Conservation (phyloP, 257 asterid species). For the Nicotiana otophora region DNA sequence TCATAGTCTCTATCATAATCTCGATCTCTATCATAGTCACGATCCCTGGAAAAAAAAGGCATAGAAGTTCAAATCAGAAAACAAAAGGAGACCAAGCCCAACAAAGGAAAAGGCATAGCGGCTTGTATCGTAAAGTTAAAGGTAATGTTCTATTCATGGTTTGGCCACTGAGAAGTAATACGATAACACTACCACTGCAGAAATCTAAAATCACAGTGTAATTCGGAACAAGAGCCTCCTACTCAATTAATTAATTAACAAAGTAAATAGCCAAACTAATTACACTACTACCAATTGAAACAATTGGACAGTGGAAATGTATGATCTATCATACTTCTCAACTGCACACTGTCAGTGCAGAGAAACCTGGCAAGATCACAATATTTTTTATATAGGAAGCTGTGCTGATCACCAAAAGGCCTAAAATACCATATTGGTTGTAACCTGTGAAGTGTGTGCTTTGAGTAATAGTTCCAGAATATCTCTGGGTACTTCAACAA, state of each 20-base stretch:
- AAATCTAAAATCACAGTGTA: background rate
- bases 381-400: constrained; percentile 61
- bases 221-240: background rate
- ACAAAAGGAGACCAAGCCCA: background rate
- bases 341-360: constrained; percentile 99
- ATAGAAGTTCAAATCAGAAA: background rate
- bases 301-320: constrained; percentile 27
- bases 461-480: background rate
- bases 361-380: constrained; percentile 97
- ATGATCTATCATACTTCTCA: constrained; percentile 96
- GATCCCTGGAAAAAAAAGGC: constrained; percentile 22
- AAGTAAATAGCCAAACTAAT: constrained; percentile 5
- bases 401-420: constrained; percentile 40
- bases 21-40: constrained; percentile 33
- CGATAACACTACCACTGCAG: background rate
- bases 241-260: background rate
- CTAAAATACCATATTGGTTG: constrained; percentile 37
- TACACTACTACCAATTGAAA: background rate
- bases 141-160: background rate
- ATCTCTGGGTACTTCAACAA: constrained; percentile 9
- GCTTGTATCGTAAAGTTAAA: background rate
- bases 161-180: background rate
- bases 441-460: constrained; percentile 29
- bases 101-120: background rate
- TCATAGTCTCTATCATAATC: constrained; percentile 54